These are phyloP conservation scores for Protea cynaroides DNA, from an alignment of 164 flowering plant species.

Conservation along the genomic window DNA sequence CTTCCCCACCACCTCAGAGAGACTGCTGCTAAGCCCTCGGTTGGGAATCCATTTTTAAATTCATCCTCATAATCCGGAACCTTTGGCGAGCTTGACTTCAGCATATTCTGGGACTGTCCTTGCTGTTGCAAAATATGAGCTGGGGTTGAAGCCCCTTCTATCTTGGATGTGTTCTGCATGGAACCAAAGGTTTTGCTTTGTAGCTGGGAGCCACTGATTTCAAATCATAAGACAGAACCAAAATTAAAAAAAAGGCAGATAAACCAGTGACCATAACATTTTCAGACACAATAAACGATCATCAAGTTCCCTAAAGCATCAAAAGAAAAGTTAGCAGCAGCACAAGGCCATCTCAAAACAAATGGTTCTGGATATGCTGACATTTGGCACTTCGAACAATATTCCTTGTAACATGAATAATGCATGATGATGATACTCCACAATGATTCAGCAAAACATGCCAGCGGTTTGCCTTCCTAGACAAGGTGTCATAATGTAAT, in stretches of 20 bases:
- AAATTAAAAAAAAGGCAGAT: not conserved
- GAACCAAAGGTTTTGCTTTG: constrained; percentile 17
- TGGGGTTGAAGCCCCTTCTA: constrained; percentile 7
- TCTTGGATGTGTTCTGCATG: constrained; percentile 16
- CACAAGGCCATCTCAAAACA: no score
- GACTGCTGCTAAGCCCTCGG: constrained; percentile 46
- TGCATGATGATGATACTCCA: no score
- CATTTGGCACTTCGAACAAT: no score
- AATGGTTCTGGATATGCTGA: no score
- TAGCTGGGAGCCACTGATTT: constrained; percentile 20
- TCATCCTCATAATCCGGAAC: constrained; percentile 39
- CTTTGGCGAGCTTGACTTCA: constrained; percentile 19
- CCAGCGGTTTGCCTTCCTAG: no score
- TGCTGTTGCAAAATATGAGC: constrained; percentile 27
- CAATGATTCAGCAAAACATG: no score
- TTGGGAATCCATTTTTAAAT: constrained; percentile 68
- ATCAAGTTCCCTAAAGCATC: not conserved
- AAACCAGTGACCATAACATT: not conserved
- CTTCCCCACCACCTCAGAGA: constrained; percentile 69
- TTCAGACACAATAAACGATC: not conserved
- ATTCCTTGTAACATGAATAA: no score
- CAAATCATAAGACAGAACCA: not conserved
- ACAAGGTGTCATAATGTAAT: no score
- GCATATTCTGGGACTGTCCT: constrained; percentile 22
- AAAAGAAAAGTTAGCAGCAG: no score